Evolutionary conservation across 148 eudicot genomes (phyloP).

Genomic region (Silene uniflora): DNA sequence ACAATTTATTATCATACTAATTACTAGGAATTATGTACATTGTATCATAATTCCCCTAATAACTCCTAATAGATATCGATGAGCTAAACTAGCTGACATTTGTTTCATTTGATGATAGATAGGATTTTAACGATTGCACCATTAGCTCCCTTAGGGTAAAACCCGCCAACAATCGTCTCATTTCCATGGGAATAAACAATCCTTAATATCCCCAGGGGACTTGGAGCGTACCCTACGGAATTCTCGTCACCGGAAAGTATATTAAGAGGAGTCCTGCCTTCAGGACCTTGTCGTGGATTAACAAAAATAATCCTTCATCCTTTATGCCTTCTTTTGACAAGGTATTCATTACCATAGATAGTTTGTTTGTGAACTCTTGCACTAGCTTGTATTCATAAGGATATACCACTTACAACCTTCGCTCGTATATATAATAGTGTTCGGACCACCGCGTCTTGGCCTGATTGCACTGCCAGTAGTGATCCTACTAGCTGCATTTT

Average conservation of each 20-base stretch:
- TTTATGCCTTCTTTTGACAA: conserved; percentile 51
- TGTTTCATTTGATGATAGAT: not conserved
- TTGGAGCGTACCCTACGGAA: conserved; percentile 56
- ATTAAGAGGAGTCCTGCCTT: conserved; percentile 40
- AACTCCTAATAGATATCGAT: no score
- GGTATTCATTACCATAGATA: conserved; percentile 57
- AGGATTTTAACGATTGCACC: conserved; percentile 56
- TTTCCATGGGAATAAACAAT: conserved; percentile 62
- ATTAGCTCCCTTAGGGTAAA: conserved; percentile 67
- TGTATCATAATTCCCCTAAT: no score
- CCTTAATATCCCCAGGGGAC: conserved; percentile 66
- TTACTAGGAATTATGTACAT: no score
- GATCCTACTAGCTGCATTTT: no score
- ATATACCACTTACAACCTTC: conserved; percentile 35
- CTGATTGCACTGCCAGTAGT: conserved; percentile 60
- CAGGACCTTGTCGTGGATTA: conserved; percentile 33
- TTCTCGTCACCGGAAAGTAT: conserved; percentile 55
- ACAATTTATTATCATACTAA: no score
- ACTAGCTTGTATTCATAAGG: conserved; percentile 70
- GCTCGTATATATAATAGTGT: conserved; percentile 55
- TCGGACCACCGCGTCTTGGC: conserved; percentile 85
- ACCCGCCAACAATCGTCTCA: conserved; percentile 54
- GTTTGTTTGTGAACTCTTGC: conserved; percentile 56
- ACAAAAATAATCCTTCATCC: conserved; percentile 68
- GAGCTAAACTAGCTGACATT: no score